Base-by-base conservation (phyloP, 2,329 filamentous ascomycete genomes). In the Neopestalotiopsis sp. region DNA sequence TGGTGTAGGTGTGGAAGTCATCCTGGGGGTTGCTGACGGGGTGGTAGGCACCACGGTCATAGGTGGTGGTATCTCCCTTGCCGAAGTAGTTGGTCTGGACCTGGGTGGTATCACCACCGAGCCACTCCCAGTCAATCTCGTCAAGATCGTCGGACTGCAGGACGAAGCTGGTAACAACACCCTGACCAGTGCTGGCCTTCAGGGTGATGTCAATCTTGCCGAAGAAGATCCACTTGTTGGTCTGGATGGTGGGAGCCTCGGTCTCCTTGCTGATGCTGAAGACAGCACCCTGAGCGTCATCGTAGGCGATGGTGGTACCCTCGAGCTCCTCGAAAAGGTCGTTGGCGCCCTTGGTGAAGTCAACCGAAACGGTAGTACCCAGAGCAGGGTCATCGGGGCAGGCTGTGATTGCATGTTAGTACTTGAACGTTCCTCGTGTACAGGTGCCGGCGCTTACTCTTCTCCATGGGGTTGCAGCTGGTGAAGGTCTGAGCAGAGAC, bases 91-190 rank as follows among this genome's bases (percentile, higher is more conserved):
- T 97, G 74, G 90, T 92, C 83, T 98, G 95, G 40, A 95, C 94
- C 79, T 95, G 86, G 34, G 84, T 81, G 73, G 86, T 83, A 77
- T 94, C 89, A 66, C 90, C 91, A 69, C 95, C 96, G 69, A 98
- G 86, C 92, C 94, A 97, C 82, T 98, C 95, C 92, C 94, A 97
- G 81, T 98, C 95, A 71, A 98, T 96, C 85, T 97, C 94, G 79
- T 98, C 95, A 38, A 97, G 87, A 76, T 92, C 90, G 76, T 97
- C 94, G 1, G 94, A 98, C 84, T 97, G 92, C 72, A 99, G 84
- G 57, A 98, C 94, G 56, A 93, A 87, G 72, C 92, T 95, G 83
- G 94, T 98, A 71, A 99, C 93, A 72, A 99, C 92, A 73, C 96
- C 96, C 6, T 85, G 85, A 58, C 95, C 96, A 3, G 92, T 88